Conservation (phyloP, 305 asterid genomes). For the Fraxinus albicans region DNA sequence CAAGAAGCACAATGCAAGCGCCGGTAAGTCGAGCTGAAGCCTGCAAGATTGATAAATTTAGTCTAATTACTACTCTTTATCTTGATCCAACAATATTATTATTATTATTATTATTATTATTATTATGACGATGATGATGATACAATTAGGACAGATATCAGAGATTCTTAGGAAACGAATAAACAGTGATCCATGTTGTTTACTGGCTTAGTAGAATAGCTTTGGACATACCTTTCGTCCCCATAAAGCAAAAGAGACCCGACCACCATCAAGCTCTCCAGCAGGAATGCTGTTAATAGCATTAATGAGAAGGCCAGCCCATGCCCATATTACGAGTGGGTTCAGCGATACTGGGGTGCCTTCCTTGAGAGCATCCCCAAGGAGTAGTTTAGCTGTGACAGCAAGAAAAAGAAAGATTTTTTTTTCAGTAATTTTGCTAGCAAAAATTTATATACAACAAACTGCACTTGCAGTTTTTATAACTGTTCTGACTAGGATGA, state of each 20-base stretch:
- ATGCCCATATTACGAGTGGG: slow-evolving; percentile 89
- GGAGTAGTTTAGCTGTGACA: slow-evolving; percentile 81
- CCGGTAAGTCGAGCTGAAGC: slow-evolving; percentile 64
- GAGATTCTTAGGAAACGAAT: background rate
- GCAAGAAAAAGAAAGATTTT: slow-evolving; percentile 12
- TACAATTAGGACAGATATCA: background rate
- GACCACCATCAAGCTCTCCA: slow-evolving; percentile 95
- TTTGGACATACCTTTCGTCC: slow-evolving; percentile 80
- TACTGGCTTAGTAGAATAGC: background rate
- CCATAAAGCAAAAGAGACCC: slow-evolving; percentile 85
- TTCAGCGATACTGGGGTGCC: slow-evolving; percentile 74
- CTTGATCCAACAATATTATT: background rate
- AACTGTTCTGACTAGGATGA: background rate
- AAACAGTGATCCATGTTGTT: background rate
- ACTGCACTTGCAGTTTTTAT: background rate
- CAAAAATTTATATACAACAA: background rate
- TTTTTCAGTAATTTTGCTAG: slow-evolving; percentile 11
- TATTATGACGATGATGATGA: background rate
- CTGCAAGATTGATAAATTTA: slow-evolving; percentile 40
- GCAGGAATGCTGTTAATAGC: slow-evolving; percentile 97
- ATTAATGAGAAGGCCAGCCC: slow-evolving; percentile 94
- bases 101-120: background rate
- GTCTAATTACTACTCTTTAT: background rate
- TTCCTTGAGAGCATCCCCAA: slow-evolving; percentile 89
- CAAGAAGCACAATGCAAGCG: slow-evolving; percentile 76